Evolutionary conservation across 306 rosid species (phyloP).

Genomic region (Amphicarpaea edgeworthii): DNA sequence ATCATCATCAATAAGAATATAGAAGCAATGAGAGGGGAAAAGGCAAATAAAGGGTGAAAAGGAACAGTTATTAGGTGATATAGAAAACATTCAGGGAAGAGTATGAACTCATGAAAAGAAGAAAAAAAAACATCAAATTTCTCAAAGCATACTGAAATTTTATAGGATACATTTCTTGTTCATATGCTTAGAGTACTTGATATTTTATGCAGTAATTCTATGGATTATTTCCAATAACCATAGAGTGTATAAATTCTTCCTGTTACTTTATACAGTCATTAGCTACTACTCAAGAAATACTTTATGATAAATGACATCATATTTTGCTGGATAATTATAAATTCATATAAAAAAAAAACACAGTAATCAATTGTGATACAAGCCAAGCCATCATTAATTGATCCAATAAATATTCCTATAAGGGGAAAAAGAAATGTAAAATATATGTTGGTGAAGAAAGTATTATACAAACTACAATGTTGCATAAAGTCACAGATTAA

Average conservation of each 20-base stretch:
- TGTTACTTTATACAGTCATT: slow-evolving; percentile 18
- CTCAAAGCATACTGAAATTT: slow-evolving; percentile 5
- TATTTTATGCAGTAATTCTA: slow-evolving; percentile 6
- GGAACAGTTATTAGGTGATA: slow-evolving; percentile 14
- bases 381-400: slow-evolving; percentile 14
- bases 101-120: background rate
- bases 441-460: slow-evolving; percentile 19
- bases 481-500: slow-evolving; percentile 25
- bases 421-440: background rate
- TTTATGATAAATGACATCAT: background rate
- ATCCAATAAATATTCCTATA: slow-evolving; percentile 1
- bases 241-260: background rate
- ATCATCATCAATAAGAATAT: slow-evolving; percentile 26
- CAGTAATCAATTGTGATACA: slow-evolving; percentile 15
- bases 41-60: slow-evolving; percentile 4
- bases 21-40: slow-evolving; percentile 11
- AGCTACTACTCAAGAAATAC: slow-evolving; percentile 5
- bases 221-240: slow-evolving; percentile 12
- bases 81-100: background rate
- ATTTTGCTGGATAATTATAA: slow-evolving; percentile 14
- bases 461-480: background rate
- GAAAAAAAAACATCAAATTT: background rate
- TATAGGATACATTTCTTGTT: slow-evolving; percentile 5
- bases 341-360: background rate
- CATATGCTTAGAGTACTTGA: background rate